A percentile compares a stretch with the other conserved stretches of the same genome.
Evolutionary conservation across 495 filamentous ascomycete genomes (phyloP).

Genomic region (Penicillium paradoxum): DNA sequence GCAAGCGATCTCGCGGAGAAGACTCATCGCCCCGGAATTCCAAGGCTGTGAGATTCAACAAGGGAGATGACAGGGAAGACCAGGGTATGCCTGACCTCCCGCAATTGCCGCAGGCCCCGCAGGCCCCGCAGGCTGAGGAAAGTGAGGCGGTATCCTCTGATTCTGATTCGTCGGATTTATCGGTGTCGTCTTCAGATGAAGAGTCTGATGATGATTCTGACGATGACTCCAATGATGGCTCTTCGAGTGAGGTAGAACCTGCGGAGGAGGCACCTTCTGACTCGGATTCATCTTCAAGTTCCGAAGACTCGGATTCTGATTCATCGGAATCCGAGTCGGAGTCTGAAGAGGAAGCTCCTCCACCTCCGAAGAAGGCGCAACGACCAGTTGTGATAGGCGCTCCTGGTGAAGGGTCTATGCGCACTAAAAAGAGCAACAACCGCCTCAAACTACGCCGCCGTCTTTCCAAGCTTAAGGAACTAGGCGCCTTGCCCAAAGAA

Average conservation of each 20-base stretch:
- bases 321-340: constrained; percentile 9
- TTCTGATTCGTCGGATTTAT: constrained; percentile 12
- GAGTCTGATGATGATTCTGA: constrained; percentile 13
- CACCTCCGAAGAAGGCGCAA: not conserved
- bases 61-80: constrained; percentile 15
- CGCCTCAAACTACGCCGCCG: constrained; percentile 45
- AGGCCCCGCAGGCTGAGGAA: not conserved
- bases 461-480: constrained; percentile 45
- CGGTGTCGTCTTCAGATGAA: constrained; percentile 21
- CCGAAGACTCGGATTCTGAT: constrained; percentile 6
- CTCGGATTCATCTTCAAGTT: not conserved
- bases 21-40: constrained; percentile 26
- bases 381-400: constrained; percentile 14
- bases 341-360: constrained; percentile 5
- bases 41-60: constrained; percentile 34
- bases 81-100: constrained; percentile 1
- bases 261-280: not conserved
- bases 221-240: constrained; percentile 11
- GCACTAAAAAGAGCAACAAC: constrained; percentile 52
- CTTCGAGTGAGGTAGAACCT: constrained; percentile 13
- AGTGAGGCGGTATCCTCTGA: not conserved
- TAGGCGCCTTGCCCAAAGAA: constrained; percentile 43
- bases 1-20: constrained; percentile 21
- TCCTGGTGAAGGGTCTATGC: constrained; percentile 40
- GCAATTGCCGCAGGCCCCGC: not conserved